Evolutionary conservation across 345 rosid genomes (phyloP).

Genomic region (Gossypium anomalum): DNA sequence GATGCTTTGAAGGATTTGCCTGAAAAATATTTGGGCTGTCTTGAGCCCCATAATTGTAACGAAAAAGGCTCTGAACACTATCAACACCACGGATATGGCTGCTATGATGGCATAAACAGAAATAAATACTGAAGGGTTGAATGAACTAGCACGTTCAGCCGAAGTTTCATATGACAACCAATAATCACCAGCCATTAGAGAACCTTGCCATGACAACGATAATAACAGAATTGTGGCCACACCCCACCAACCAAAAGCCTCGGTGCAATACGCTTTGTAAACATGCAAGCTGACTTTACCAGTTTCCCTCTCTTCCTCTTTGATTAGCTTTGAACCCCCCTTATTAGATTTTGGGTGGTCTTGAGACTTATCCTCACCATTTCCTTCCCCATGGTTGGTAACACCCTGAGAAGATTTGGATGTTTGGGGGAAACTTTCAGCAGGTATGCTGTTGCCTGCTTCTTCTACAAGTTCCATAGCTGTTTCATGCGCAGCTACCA

Average conservation of each 20-base stretch:
- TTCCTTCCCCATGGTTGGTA: slow-evolving; percentile 37
- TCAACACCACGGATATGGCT: slow-evolving; percentile 45
- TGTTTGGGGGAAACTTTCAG: slow-evolving; percentile 35
- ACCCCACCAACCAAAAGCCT: slow-evolving; percentile 97
- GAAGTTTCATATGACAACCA: slow-evolving; percentile 93
- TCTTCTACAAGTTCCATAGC: slow-evolving; percentile 87
- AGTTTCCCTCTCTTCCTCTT: slow-evolving; percentile 84
- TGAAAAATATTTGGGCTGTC: slow-evolving; percentile 74
- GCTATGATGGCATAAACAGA: slow-evolving; percentile 58
- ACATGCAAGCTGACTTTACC: slow-evolving; percentile 70
- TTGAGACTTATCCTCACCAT: slow-evolving; percentile 43
- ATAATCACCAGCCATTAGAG: slow-evolving; percentile 84
- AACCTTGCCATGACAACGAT: slow-evolving; percentile 71
- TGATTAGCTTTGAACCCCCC: slow-evolving; percentile 66
- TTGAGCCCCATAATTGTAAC: slow-evolving; percentile 67
- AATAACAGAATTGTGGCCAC: slow-evolving; percentile 45
- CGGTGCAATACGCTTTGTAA: slow-evolving; percentile 71
- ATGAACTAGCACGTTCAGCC: slow-evolving; percentile 39
- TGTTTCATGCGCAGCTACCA: slow-evolving; percentile 81
- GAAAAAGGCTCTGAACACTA: slow-evolving; percentile 49
- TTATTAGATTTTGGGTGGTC: slow-evolving; percentile 38
- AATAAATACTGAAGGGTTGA: slow-evolving; percentile 57
- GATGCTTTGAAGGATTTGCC: slow-evolving; percentile 75
- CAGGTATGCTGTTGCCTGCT: slow-evolving; percentile 27
- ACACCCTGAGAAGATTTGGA: slow-evolving; percentile 31